Evolutionary conservation across 495 filamentous ascomycete species (phyloP).

Genomic region (Neurospora africana): DNA sequence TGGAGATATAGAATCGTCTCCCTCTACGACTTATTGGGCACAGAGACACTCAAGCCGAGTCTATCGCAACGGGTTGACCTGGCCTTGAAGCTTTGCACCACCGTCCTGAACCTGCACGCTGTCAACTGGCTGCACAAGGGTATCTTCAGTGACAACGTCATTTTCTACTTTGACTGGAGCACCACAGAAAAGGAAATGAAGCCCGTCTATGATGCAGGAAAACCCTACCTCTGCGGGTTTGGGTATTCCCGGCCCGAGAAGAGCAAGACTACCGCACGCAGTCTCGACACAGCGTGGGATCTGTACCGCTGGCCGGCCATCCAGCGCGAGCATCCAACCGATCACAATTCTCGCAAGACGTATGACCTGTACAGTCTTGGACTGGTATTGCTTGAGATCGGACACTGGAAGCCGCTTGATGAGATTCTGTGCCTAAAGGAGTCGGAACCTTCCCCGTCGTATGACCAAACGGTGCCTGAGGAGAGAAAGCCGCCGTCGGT

Average conservation of each 20-base stretch:
- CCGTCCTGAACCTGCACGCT: slow-evolving; percentile 33
- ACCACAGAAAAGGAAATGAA: neutral
- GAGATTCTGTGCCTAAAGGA: slow-evolving; percentile 18
- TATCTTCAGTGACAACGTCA: slow-evolving; percentile 39
- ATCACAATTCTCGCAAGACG: slow-evolving; percentile 30
- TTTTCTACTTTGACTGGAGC: slow-evolving; percentile 26
- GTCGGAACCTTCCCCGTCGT: too few relatives aligned
- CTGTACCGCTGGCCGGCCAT: slow-evolving; percentile 23
- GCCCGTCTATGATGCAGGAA: neutral
- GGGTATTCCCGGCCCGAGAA: slow-evolving; percentile 22
- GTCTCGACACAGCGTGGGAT: slow-evolving; percentile 20
- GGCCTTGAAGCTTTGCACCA: slow-evolving; percentile 15
- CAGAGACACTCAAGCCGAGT: neutral
- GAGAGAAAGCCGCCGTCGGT: slow-evolving; percentile 5
- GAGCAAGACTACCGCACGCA: slow-evolving; percentile 14
- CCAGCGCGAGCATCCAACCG: slow-evolving; percentile 16
- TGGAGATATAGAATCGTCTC: neutral
- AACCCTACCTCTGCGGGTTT: slow-evolving; percentile 16
- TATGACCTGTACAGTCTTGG: slow-evolving; percentile 44
- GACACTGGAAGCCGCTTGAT: slow-evolving; percentile 39
- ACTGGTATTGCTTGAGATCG: slow-evolving; percentile 39
- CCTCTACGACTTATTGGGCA: slow-evolving; percentile 14
- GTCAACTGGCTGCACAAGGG: slow-evolving; percentile 52
- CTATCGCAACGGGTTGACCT: slow-evolving; percentile 14
- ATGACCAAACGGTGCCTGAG: neutral